Evolutionary conservation across 2,329 filamentous ascomycete genomes (phyloP).

Genomic region (Chaetomium strumarium): DNA sequence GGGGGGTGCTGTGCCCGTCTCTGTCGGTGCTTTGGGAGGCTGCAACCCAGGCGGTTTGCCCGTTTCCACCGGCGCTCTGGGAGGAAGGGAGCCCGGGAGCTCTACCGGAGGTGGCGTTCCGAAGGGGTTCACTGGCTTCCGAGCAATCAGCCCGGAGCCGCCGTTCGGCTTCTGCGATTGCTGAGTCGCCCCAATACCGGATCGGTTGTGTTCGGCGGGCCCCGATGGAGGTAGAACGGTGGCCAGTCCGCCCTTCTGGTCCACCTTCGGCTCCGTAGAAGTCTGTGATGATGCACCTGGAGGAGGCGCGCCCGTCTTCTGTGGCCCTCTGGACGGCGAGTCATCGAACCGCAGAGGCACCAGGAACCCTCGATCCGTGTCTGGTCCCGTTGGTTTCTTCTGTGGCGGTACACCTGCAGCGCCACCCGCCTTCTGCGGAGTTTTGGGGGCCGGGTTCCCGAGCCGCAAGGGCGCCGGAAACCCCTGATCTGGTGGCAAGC

Average conservation of each 20-base stretch:
- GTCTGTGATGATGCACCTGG: too few relatives aligned
- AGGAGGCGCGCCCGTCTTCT: too few relatives aligned
- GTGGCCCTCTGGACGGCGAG: too few relatives aligned
- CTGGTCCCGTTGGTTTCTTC: not conserved
- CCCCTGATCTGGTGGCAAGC: not conserved
- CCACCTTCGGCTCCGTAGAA: not conserved
- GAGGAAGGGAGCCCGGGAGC: too few relatives aligned
- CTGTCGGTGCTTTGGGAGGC: too few relatives aligned
- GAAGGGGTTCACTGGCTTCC: not conserved
- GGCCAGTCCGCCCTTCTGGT: not conserved
- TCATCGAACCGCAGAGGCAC: too few relatives aligned
- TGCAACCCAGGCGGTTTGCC: too few relatives aligned
- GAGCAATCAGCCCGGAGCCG: not conserved
- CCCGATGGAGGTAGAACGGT: not conserved
- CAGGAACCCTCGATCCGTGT: not conserved
- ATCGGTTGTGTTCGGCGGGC: not conserved
- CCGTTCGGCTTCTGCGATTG: not conserved
- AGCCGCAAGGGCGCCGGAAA: not conserved
- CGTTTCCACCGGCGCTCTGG: too few relatives aligned
- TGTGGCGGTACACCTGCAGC: not conserved
- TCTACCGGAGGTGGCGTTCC: not conserved
- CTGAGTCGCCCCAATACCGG: not conserved
- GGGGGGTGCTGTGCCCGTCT: too few relatives aligned
- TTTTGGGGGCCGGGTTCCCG: not conserved
- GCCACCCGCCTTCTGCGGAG: not conserved